Evolutionary conservation across 306 rosid genomes (phyloP).

Genomic region (Echinosophora koreensis): DNA sequence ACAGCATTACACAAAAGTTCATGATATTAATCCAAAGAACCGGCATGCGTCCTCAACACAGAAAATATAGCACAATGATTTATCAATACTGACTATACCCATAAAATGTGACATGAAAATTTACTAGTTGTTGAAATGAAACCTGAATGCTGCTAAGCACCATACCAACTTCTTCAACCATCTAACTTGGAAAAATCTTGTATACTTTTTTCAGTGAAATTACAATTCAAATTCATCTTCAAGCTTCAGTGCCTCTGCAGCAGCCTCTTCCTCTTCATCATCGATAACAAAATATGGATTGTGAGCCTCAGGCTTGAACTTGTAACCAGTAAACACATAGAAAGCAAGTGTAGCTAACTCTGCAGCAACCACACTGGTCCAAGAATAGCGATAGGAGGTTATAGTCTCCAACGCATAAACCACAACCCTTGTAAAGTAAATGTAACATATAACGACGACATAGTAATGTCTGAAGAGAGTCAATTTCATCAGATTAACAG

Average conservation of each 20-base stretch:
- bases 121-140: conserved; percentile 48
- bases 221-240: conserved; percentile 95
- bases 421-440: conserved; percentile 95
- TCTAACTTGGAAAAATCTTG: conserved; percentile 37
- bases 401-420: conserved; percentile 91
- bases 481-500: conserved; percentile 93
- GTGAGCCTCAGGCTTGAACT: conserved; percentile 95
- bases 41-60: conserved; percentile 44
- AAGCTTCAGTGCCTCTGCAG: conserved; percentile 88
- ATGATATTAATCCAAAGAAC: conserved; percentile 43
- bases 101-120: conserved; percentile 48
- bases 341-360: conserved; percentile 89
- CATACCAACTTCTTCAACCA: conserved; percentile 48
- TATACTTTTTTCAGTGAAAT: conserved; percentile 33
- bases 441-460: conserved; percentile 89
- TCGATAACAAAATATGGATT: conserved; percentile 91
- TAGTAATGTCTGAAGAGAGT: conserved; percentile 92
- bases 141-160: conserved; percentile 52
- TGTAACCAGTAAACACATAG: conserved; percentile 83
- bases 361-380: conserved; percentile 93
- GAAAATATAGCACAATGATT: conserved; percentile 55
- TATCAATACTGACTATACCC: conserved; percentile 51
- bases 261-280: conserved; percentile 98
- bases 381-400: conserved; percentile 87
- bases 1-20: conserved; percentile 51